These are phyloP conservation scores for Daldinia decipiens DNA, from an alignment of 495 filamentous ascomycete species.

Conservation along the genomic window DNA sequence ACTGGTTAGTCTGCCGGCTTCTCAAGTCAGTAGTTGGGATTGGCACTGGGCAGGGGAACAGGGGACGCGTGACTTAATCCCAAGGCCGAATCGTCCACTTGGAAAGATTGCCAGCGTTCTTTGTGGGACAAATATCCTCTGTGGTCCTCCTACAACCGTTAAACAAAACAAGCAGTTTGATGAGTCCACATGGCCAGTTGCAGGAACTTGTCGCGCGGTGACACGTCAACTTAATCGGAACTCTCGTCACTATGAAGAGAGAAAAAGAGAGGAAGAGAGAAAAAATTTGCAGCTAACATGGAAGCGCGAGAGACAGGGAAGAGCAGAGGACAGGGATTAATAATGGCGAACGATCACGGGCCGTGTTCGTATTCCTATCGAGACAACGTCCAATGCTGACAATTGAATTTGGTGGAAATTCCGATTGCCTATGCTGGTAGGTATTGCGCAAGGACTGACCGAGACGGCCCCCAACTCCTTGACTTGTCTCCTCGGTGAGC, in stretches of 20 bases:
- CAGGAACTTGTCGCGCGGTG: conserved; percentile 31
- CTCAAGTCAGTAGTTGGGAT: conserved; percentile 23
- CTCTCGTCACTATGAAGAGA: conserved; percentile 9
- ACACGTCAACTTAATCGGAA: conserved; percentile 42
- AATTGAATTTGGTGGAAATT: conserved; percentile 27
- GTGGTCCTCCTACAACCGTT: conserved; percentile 20
- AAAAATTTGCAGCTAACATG: conserved; percentile 26
- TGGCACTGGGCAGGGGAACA: conserved; percentile 27
- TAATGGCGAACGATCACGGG: conserved; percentile 19
- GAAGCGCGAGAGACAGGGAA: conserved; percentile 24
- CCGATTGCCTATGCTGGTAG: conserved; percentile 29
- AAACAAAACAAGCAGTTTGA: conserved; percentile 23
- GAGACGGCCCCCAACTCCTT: conserved; percentile 39
- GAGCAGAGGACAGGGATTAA: conserved; percentile 22
- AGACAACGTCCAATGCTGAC: conserved; percentile 25
- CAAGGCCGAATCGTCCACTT: conserved; percentile 22
- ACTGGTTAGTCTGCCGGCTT: conserved; percentile 28
- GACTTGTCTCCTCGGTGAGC: conserved; percentile 19
- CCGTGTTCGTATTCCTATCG: conserved; percentile 39
- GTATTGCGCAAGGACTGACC: conserved; percentile 13
- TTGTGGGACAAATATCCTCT: conserved; percentile 35
- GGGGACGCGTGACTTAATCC: conserved; percentile 20
- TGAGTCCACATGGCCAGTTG: conserved; percentile 34
- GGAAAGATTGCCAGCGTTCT: conserved; percentile 18
- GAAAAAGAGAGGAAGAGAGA: not conserved